Percentiles rank a stretch among this genome's conserved stretches.
phyloP scores from a whole-genome alignment of 2,329 filamentous ascomycete genomes.

The Dactylellina sp. region DNA sequence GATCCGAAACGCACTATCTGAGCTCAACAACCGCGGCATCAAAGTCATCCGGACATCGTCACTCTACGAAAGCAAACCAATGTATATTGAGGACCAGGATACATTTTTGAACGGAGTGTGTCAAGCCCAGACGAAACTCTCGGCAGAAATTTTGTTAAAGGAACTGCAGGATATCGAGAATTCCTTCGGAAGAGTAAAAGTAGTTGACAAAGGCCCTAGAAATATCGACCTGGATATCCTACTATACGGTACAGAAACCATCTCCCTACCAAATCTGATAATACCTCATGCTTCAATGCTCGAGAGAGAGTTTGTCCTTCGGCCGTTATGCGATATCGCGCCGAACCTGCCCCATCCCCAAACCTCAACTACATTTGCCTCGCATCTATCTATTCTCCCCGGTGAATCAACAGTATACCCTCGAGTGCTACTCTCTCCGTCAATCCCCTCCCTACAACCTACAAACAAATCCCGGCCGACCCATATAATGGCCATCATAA shows the following conservation, averaged over 20 bases:
- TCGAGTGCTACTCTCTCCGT: slow-evolving; percentile 69
- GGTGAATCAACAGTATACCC: slow-evolving; percentile 64
- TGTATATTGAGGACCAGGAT: slow-evolving; percentile 93
- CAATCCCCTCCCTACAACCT: slow-evolving; percentile 71
- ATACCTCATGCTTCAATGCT: slow-evolving; percentile 86
- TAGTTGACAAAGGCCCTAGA: slow-evolving; percentile 91
- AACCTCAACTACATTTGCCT: slow-evolving; percentile 59
- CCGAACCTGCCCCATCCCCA: slow-evolving; percentile 59
- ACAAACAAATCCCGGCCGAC: slow-evolving; percentile 71
- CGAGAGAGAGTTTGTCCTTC: slow-evolving; percentile 92
- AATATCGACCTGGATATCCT: slow-evolving; percentile 96
- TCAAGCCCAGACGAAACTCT: slow-evolving; percentile 82
- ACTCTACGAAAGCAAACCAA: slow-evolving; percentile 93
- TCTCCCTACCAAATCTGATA: slow-evolving; percentile 76
- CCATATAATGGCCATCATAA: slow-evolving; percentile 91
- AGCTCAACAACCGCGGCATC: slow-evolving; percentile 80
- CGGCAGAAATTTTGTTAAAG: slow-evolving; percentile 81
- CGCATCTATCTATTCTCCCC: slow-evolving; percentile 58
- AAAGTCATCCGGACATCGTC: slow-evolving; percentile 82
- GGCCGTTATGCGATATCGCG: slow-evolving; percentile 78
- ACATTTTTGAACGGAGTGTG: slow-evolving; percentile 92
- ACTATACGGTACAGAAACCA: slow-evolving; percentile 76
- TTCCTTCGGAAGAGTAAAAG: slow-evolving; percentile 76
- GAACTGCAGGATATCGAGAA: slow-evolving; percentile 86
- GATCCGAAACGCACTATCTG: slow-evolving; percentile 84